These are phyloP conservation scores for Fusarium sp. DNA, from an alignment of 2,329 filamentous ascomycete genomes.

Conservation along the genomic window DNA sequence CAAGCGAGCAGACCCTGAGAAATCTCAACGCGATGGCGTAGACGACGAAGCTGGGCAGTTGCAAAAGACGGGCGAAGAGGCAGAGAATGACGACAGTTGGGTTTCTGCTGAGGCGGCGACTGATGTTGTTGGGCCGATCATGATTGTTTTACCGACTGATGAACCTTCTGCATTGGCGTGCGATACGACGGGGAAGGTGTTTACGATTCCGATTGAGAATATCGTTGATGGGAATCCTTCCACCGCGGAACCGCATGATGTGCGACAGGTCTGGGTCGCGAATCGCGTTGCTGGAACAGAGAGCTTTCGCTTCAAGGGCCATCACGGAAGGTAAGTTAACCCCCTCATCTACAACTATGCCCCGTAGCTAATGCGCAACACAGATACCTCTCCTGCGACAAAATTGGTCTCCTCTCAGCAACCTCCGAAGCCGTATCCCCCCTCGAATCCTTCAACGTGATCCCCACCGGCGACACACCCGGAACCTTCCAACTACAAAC, in stretches of 20 bases:
- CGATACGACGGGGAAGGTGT: constrained; percentile 87
- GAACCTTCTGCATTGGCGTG: constrained; percentile 79
- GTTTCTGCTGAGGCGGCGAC: constrained; percentile 78
- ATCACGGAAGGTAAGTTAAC: constrained; percentile 76
- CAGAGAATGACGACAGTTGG: constrained; percentile 83
- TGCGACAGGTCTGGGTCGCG: constrained; percentile 94
- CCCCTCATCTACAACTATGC: fast-evolving
- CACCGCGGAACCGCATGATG: constrained; percentile 95
- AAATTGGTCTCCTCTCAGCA: constrained; percentile 79
- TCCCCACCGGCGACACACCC: constrained; percentile 69
- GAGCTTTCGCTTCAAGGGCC: constrained; percentile 84
- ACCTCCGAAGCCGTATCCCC: constrained; percentile 82
- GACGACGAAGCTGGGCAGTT: constrained; percentile 27
- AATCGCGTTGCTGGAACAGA: constrained; percentile 85
- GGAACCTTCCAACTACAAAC: constrained; percentile 81
- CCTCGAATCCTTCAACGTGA: constrained; percentile 81
- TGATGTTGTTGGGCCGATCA: constrained; percentile 82
- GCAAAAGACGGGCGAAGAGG: constrained; percentile 43
- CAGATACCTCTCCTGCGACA: constrained; percentile 89
- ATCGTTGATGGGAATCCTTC: constrained; percentile 81
- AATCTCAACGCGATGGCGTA: constrained; percentile 44
- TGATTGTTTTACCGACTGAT: constrained; percentile 82
- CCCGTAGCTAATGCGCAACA: constrained; percentile 7
- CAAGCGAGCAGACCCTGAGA: constrained; percentile 71
- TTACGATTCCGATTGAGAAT: constrained; percentile 83